Evolutionary conservation across 139 green algal species (phyloP).

Genomic region (Deuterostichococcus epilithicus): DNA sequence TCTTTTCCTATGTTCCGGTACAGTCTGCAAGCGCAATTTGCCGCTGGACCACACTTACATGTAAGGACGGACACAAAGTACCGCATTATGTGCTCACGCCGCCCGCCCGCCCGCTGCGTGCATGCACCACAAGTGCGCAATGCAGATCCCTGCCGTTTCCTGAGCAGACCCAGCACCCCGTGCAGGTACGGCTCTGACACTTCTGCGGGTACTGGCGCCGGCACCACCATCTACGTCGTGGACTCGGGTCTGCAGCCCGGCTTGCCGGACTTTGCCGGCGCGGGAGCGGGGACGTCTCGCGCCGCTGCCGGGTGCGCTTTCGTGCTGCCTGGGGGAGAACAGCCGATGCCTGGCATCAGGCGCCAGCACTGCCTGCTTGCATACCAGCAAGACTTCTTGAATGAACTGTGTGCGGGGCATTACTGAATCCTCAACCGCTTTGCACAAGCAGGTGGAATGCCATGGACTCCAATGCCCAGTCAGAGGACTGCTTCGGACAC

Average conservation of each 20-base stretch:
- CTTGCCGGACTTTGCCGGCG: conserved; percentile 60
- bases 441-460: neutral
- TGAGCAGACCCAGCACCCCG: no score
- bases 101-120: neutral
- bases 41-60: conserved; percentile 51
- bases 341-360: no score
- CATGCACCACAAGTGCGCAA: no score
- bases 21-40: conserved; percentile 36
- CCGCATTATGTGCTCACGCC: conserved; percentile 6
- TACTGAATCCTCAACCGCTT: neutral
- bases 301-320: conserved; percentile 17
- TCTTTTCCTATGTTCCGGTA: neutral
- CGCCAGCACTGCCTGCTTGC: no score
- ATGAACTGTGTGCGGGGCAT: no score
- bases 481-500: neutral
- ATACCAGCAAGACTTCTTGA: neutral
- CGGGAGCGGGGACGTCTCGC: neutral
- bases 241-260: conserved; percentile 53
- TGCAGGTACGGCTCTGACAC: neutral
- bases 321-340: neutral
- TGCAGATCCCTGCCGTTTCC: no score
- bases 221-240: conserved; percentile 69
- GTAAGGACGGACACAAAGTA: conserved; percentile 16
- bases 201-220: conserved; percentile 30
- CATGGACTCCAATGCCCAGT: conserved; percentile 10